Evolutionary conservation across 1,139 yeast genomes (phyloP).

Genomic region (Zygosaccharomyces sapae): DNA sequence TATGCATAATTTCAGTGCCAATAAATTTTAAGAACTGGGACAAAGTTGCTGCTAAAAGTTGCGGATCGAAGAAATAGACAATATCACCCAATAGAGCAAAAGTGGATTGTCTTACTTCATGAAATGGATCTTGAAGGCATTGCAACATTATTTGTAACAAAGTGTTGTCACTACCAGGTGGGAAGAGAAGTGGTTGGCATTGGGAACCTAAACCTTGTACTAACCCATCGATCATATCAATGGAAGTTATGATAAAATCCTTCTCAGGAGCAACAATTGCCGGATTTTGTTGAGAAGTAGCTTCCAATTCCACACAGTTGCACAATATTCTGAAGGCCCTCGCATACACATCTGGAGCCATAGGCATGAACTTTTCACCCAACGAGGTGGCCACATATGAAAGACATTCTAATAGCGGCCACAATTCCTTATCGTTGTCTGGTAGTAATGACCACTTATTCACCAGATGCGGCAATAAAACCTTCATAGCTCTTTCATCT

Average conservation of each 20-base stretch:
- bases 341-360: conserved; percentile 83
- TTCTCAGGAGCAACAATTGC: conserved; percentile 75
- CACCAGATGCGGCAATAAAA: conserved; percentile 75
- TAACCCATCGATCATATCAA: conserved; percentile 87
- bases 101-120: conserved; percentile 89
- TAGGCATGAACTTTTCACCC: conserved; percentile 81
- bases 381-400: conserved; percentile 85
- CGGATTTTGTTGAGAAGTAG: conserved; percentile 63
- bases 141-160: conserved; percentile 61
- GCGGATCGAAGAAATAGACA: conserved; percentile 54
- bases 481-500: conserved; percentile 52
- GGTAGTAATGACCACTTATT: conserved; percentile 68
- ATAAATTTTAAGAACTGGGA: conserved; percentile 57
- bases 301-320: conserved; percentile 64
- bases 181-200: conserved; percentile 54
- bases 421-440: conserved; percentile 77
- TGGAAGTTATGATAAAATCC: conserved; percentile 82
- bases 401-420: conserved; percentile 92
- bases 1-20: conserved; percentile 56
- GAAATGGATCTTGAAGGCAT: conserved; percentile 70
- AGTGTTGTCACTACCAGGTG: conserved; percentile 37
- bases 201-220: conserved; percentile 79
- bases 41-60: conserved; percentile 38
- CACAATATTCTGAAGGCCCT: conserved; percentile 69
- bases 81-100: conserved; percentile 86